A percentile compares a stretch with the other conserved stretches of the same genome.
Conservation (phyloP, 129 eudicot genomes). For the Tagetes patula region DNA sequence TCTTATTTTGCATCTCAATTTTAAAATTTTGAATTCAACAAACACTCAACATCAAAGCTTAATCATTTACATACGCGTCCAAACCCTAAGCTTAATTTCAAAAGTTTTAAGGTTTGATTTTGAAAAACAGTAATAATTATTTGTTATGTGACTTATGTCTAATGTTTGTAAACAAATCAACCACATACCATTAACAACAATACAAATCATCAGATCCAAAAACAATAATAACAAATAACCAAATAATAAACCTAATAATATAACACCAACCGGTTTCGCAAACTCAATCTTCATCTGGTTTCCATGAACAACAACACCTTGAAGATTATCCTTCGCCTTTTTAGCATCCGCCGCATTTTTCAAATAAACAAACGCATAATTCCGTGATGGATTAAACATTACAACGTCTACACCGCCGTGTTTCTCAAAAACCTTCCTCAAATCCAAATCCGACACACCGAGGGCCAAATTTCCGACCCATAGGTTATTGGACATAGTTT, state of each 20-base stretch:
- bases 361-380: conserved; percentile 53
- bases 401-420: conserved; percentile 43
- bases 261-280: conserved; percentile 66
- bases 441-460: conserved; percentile 52
- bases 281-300: conserved; percentile 51
- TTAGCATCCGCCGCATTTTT: conserved; percentile 46
- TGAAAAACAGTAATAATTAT: neutral
- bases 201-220: conserved; percentile 3
- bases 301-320: conserved; percentile 40
- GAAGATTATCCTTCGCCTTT: conserved; percentile 45
- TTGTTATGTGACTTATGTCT: neutral
- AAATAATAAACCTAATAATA: conserved; percentile 24
- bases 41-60: neutral
- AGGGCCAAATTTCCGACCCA: conserved; percentile 57
- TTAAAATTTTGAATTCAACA: neutral
- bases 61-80: neutral
- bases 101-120: neutral
- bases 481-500: conserved; percentile 39
- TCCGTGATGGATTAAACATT: conserved; percentile 40
- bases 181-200: neutral
- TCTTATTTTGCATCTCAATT: conserved; percentile 8
- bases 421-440: conserved; percentile 42
- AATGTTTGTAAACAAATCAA: neutral
- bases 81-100: conserved; percentile 18
- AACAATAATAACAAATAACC: conserved; percentile 5